Base-by-base conservation (phyloP, 352 stramenopile genomes). In the Halophytophthora batemanensis region DNA sequence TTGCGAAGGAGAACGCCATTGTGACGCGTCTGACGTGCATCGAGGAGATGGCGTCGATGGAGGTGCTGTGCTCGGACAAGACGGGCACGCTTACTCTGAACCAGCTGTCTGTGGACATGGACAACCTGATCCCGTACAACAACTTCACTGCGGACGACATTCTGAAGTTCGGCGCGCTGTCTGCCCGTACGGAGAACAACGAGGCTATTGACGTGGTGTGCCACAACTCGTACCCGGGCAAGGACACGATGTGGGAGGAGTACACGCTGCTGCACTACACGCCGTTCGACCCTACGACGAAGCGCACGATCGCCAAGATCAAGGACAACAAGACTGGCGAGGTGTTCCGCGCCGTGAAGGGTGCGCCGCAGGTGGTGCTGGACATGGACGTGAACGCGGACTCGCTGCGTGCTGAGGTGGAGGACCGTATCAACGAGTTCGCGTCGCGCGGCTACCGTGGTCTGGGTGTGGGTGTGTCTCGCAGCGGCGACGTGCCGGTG, bases 41-140 rank as follows among this genome's bases (percentile, higher is more conserved):
- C 71, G 86, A 98, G 53, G 85, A 97, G 53, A 85, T 98, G 59
- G 91, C 90, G 18, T 77, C 64, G 36, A 98, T 98, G 88, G 77
- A 88, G 57, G 81, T 98, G 50, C 67, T 98, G 43, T 98, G 93
- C 76, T 96, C 86, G 36, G 95, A 98, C 72, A 98, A 97, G 80
- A 98, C 92, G 22, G 90, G 88, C 40, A 98, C 92, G 25, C 76
- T 97, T 4, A 98, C 93, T 18, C 77, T 98, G 61, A 98, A 98
- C 70, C 77, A 96, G 51, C 96, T 99, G 69, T 97, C 93, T 23
- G 89, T 99, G 42, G 83, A 96, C 56, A 51, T 87, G 60, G 87
- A 86, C 56, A 91, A 88, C 70, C 40, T 93, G 47, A 90, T 83
- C 50, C 71, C 76, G 25, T 82, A 85, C 78, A 86, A 87, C 54